These are phyloP conservation scores for Thermothelomyces thermophilus DNA, from an alignment of 2,329 filamentous ascomycete species.

Conservation along the genomic window DNA sequence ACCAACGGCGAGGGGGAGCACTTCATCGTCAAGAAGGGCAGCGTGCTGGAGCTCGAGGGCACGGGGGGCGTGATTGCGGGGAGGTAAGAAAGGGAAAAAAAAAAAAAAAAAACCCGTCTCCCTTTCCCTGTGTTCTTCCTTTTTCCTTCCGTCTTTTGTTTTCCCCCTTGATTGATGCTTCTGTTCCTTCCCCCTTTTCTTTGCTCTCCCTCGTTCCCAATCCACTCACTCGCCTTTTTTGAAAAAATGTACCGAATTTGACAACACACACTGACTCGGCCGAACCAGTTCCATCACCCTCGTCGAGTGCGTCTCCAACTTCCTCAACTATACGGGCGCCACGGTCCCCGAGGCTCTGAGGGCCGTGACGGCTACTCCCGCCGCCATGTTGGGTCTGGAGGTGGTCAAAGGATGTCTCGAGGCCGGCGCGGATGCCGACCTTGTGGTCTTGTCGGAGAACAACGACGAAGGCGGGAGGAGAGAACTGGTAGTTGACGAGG, in stretches of 20 bases:
- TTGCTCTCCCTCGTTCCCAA: background rate
- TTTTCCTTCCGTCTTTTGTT: no score
- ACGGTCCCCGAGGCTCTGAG: conserved; percentile 61
- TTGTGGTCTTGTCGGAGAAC: conserved; percentile 60
- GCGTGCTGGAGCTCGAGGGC: conserved; percentile 65
- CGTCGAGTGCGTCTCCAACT: conserved; percentile 79
- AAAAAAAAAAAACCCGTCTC: no score
- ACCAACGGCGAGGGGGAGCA: conserved; percentile 61
- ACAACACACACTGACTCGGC: no score
- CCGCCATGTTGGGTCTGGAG: conserved; percentile 65
- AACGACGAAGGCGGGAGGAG: conserved; percentile 33
- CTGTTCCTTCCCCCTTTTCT: background rate
- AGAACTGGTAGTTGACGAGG: conserved; percentile 59
- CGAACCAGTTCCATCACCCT: conserved; percentile 62
- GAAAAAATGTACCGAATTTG: background rate
- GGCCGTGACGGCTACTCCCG: conserved; percentile 70
- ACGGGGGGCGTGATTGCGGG: conserved; percentile 74
- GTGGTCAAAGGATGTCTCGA: conserved; percentile 59
- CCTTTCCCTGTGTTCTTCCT: no score
- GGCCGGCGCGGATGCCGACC: conserved; percentile 59
- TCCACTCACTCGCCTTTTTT: background rate
- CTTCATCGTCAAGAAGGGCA: conserved; percentile 62
- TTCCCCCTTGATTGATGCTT: no score
- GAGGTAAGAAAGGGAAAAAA: conserved; percentile 46
- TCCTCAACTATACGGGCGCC: conserved; percentile 66